Evolutionary conservation across 345 rosid genomes (phyloP).

Genomic region (Arabidopsis thaliana): DNA sequence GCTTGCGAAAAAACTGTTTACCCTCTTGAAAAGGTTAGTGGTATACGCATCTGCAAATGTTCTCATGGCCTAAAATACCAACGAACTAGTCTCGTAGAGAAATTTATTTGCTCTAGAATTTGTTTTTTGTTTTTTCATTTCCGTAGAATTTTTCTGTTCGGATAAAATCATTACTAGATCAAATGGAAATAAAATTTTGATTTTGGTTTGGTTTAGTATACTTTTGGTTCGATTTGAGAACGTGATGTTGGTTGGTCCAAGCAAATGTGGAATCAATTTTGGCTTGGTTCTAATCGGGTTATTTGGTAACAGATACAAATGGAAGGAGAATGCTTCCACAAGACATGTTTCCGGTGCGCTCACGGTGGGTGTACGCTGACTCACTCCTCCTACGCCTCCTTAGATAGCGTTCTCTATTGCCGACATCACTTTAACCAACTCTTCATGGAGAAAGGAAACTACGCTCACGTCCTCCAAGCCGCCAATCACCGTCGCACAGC

Average conservation of each 20-base stretch:
- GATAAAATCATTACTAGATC: neutral
- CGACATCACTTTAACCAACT: constrained; percentile 95
- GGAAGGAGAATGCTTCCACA: constrained; percentile 97
- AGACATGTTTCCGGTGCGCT: constrained; percentile 95
- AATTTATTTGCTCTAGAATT: neutral
- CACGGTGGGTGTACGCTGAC: constrained; percentile 90
- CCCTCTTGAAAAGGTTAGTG: constrained; percentile 88
- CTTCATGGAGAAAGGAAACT: constrained; percentile 94
- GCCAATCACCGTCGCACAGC: constrained; percentile 70
- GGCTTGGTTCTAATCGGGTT: neutral
- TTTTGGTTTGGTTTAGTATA: neutral
- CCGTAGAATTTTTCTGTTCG: neutral
- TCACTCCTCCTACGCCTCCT: constrained; percentile 92
- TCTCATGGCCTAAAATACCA: neutral
- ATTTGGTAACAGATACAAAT: constrained; percentile 53
- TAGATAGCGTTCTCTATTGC: constrained; percentile 88
- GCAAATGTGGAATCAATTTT: neutral
- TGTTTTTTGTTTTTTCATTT: neutral
- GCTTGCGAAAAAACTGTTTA: constrained; percentile 88
- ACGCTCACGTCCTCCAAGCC: constrained; percentile 77
- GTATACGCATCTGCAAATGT: constrained; percentile 14
- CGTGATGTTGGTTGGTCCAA: neutral
- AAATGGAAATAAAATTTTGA: neutral
- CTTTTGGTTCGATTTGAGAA: neutral
- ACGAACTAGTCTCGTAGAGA: neutral